Evolutionary conservation across 2,329 filamentous ascomycete species (phyloP).

Genomic region (Diaporthe sp.): DNA sequence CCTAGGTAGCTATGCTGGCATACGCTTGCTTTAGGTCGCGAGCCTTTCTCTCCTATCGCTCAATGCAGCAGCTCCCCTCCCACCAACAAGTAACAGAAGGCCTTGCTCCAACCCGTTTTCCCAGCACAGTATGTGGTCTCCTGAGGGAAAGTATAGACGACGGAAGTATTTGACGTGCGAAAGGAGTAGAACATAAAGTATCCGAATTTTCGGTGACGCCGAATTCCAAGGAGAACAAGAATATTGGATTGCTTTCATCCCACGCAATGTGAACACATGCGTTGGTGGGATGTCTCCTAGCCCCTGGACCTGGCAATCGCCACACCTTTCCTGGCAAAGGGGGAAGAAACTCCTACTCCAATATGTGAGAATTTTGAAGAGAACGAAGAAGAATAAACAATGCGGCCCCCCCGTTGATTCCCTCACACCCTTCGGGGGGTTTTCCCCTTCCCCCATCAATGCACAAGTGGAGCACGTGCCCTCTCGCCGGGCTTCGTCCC

Average conservation of each 20-base stretch:
- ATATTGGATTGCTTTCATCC: not conserved
- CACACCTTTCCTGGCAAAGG: not conserved
- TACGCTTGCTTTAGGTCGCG: not conserved
- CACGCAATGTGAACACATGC: not conserved
- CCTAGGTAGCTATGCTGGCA: not conserved
- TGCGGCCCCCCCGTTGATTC: slow-evolving; percentile 14
- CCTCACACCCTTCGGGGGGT: not conserved
- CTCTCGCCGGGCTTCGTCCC: slow-evolving; percentile 25
- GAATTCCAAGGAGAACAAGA: slow-evolving; percentile 1
- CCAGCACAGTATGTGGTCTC: not conserved
- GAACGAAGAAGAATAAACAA: not conserved
- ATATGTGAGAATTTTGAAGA: slow-evolving; percentile 3
- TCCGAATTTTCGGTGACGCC: slow-evolving; percentile 13
- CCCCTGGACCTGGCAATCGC: not conserved
- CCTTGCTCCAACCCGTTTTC: not conserved
- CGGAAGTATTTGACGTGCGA: not conserved
- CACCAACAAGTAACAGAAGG: not conserved
- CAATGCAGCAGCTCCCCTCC: not conserved
- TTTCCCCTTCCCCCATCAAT: slow-evolving; percentile 5
- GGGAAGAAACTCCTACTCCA: slow-evolving; percentile 8
- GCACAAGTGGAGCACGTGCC: slow-evolving; percentile 26
- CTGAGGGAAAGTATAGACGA: slow-evolving; percentile 5
- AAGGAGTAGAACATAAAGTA: not conserved
- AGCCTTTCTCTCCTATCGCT: not conserved
- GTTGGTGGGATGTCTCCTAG: not conserved